Evolutionary conservation across 78 protist species (phyloP).

Genomic region (Planoprotostelium fungivorum): DNA sequence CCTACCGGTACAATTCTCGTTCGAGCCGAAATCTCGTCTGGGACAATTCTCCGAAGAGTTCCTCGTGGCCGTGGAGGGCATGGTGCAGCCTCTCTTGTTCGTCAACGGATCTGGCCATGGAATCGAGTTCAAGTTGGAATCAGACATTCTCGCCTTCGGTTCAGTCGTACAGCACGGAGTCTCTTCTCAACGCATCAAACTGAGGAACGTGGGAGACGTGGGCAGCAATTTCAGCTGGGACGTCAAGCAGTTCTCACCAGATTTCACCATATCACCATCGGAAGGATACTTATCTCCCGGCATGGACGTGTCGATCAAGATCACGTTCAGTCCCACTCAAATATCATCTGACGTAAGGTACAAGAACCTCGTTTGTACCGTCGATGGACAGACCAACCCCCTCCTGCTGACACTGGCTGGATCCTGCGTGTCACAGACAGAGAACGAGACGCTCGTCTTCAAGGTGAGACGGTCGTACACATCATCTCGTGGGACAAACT

Average conservation of each 20-base stretch:
- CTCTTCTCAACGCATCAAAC: constrained; percentile 12
- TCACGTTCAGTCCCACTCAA: constrained; percentile 30
- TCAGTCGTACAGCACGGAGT: constrained; percentile 37
- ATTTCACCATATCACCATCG: constrained; percentile 44
- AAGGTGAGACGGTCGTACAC: neutral
- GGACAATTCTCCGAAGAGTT: constrained; percentile 25
- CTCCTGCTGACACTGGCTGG: constrained; percentile 47
- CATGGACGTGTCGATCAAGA: constrained; percentile 41
- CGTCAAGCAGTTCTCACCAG: neutral
- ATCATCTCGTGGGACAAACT: neutral
- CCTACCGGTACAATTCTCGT: constrained; percentile 3
- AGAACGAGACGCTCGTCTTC: neutral
- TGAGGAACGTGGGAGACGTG: constrained; percentile 77
- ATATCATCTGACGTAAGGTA: constrained; percentile 7
- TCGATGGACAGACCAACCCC: constrained; percentile 11
- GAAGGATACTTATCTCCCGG: constrained; percentile 52
- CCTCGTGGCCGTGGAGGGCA: neutral
- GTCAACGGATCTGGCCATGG: constrained; percentile 67
- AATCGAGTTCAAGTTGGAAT: constrained; percentile 54
- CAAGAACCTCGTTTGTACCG: constrained; percentile 13
- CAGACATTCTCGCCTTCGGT: constrained; percentile 43
- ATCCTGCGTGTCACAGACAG: constrained; percentile 12
- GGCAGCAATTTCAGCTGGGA: constrained; percentile 36
- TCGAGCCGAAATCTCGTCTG: constrained; percentile 26
- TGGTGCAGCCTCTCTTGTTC: constrained; percentile 7